Percentiles rank a stretch among this genome's conserved stretches.
phyloP scores from a whole-genome alignment of 2,329 filamentous ascomycete genomes.

The Aphanoascus verrucosus region DNA sequence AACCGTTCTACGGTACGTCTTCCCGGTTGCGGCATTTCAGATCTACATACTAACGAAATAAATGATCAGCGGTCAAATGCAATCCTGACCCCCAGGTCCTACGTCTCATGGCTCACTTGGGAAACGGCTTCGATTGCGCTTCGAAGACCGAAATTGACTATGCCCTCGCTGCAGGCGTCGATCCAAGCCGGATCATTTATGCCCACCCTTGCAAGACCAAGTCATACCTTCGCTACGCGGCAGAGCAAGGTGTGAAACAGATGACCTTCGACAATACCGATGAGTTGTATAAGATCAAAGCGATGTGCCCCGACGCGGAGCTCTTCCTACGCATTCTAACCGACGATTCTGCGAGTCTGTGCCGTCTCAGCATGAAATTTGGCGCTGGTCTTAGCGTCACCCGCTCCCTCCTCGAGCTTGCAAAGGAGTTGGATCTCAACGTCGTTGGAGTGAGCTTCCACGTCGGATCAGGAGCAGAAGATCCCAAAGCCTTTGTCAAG shows the following conservation, averaged over 20 bases:
- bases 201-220: constrained; percentile 99
- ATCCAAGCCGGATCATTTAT: constrained; percentile 90
- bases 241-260: constrained; percentile 74
- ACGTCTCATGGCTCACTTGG: constrained; percentile 73
- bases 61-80: constrained; percentile 75
- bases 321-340: constrained; percentile 91
- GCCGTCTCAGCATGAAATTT: constrained; percentile 94
- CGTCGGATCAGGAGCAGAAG: constrained; percentile 89
- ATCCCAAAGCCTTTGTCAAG: constrained; percentile 82
- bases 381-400: constrained; percentile 80
- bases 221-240: constrained; percentile 88
- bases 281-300: constrained; percentile 95
- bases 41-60: constrained; percentile 1
- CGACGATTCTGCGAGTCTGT: constrained; percentile 88
- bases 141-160: constrained; percentile 96
- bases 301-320: constrained; percentile 78
- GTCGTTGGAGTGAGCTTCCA: constrained; percentile 97
- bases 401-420: constrained; percentile 63
- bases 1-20: constrained; percentile 81
- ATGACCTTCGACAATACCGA: constrained; percentile 99
- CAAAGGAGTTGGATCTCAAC: constrained; percentile 72
- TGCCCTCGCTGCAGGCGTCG: constrained; percentile 70
- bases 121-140: constrained; percentile 94
- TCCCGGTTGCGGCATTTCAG: background rate
- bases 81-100: constrained; percentile 89